Evolutionary conservation across 148 eudicot species (phyloP).

Genomic region (Vaccinium myrtillus): DNA sequence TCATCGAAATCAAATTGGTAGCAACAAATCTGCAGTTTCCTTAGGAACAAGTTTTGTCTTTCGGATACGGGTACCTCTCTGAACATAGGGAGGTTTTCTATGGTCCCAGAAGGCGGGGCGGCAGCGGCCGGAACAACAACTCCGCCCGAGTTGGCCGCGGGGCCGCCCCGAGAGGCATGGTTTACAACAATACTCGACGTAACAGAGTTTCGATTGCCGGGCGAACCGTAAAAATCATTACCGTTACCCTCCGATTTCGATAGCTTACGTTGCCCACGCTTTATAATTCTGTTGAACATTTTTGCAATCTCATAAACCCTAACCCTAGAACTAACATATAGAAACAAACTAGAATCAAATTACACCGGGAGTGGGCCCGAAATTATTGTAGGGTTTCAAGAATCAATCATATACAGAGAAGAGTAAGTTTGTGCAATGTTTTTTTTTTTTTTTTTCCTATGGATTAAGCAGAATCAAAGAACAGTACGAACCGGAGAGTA

Average conservation of each 20-base stretch:
- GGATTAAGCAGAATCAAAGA: neutral
- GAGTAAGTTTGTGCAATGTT: neutral
- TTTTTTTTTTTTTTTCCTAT: neutral
- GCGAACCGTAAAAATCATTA: constrained; percentile 20
- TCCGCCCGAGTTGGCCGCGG: constrained; percentile 16
- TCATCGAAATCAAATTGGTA: constrained; percentile 46
- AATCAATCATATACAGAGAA: neutral
- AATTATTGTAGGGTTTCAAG: neutral
- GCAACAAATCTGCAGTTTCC: constrained; percentile 56
- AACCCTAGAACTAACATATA: constrained; percentile 13
- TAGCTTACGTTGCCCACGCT: constrained; percentile 46
- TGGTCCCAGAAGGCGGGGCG: constrained; percentile 27
- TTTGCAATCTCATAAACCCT: constrained; percentile 23
- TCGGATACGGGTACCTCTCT: constrained; percentile 50
- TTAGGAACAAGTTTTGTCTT: constrained; percentile 45
- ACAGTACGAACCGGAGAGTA: constrained; percentile 8
- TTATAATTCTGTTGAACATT: constrained; percentile 58
- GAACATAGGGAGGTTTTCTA: constrained; percentile 47
- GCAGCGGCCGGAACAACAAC: constrained; percentile 11
- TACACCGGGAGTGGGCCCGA: neutral
- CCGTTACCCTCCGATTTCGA: constrained; percentile 45
- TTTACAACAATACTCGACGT: constrained; percentile 55
- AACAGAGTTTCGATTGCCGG: constrained; percentile 34
- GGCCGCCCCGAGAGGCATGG: constrained; percentile 50
- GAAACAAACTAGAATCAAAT: neutral